Evolutionary conservation across 78 protist genomes (phyloP).

Genomic region (Polysphondylium violaceum): DNA sequence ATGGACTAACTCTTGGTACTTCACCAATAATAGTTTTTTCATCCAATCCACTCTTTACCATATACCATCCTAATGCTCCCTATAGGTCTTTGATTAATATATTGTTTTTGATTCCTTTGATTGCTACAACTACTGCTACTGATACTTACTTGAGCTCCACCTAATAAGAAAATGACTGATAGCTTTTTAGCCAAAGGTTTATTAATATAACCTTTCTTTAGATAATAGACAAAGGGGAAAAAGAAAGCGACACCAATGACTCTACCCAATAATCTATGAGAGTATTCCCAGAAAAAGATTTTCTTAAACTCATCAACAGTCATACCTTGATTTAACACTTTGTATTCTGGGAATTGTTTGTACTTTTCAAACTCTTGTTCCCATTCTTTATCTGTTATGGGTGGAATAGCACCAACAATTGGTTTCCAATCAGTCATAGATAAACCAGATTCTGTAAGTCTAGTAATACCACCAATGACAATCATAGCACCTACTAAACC

Average conservation of each 20-base stretch:
- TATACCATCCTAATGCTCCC: conserved; percentile 97
- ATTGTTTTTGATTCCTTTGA: too few relatives aligned
- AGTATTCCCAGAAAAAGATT: conserved; percentile 94
- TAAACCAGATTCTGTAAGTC: conserved; percentile 95
- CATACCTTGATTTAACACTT: conserved; percentile 75
- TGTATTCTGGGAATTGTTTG: conserved; percentile 91
- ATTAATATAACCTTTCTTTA: conserved; percentile 53
- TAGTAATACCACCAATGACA: conserved; percentile 95
- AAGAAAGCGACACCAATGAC: conserved; percentile 90
- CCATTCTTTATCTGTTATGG: conserved; percentile 90
- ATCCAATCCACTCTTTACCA: conserved; percentile 95
- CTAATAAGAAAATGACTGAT: conserved; percentile 64
- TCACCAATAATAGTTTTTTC: conserved; percentile 72
- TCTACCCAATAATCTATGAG: conserved; percentile 91
- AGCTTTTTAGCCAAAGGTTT: conserved; percentile 37
- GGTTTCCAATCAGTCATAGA: conserved; percentile 94
- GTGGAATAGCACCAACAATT: conserved; percentile 82
- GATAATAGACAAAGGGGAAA: conserved; percentile 85
- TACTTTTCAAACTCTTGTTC: conserved; percentile 92
- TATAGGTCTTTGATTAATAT: too few relatives aligned
- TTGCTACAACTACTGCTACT: too few relatives aligned
- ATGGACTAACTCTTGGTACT: conserved; percentile 91
- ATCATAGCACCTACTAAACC: conserved; percentile 83
- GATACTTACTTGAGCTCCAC: conserved; percentile 86
- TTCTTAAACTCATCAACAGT: conserved; percentile 89